Evolutionary conservation across 306 rosid genomes (phyloP).

Genomic region (Castanopsis chinensis): DNA sequence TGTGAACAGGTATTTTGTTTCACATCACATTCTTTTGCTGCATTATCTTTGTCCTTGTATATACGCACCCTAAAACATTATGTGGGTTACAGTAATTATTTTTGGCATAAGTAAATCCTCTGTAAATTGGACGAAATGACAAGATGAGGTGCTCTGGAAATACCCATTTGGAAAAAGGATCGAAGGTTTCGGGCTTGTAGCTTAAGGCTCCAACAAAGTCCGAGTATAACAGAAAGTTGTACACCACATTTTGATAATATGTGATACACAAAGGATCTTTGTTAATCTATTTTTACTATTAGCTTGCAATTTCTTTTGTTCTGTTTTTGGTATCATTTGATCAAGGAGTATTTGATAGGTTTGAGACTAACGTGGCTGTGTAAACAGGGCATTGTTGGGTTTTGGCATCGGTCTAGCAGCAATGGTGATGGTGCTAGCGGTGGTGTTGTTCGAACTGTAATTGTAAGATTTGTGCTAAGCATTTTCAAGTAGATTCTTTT

Average conservation of each 20-base stretch:
- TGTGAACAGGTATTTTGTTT: conserved; percentile 79
- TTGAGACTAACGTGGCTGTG: conserved; percentile 11
- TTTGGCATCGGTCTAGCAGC: conserved; percentile 99
- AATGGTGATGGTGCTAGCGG: no score
- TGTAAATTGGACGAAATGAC: no score
- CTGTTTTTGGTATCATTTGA: not conserved
- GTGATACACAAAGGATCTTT: not conserved
- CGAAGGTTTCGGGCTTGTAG: not conserved
- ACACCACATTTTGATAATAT: not conserved
- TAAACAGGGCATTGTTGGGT: conserved; percentile 85
- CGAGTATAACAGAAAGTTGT: not conserved
- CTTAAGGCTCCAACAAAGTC: not conserved
- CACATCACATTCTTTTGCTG: not conserved
- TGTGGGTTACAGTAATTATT: not conserved
- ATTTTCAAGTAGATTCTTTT: no score
- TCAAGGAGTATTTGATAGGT: not conserved
- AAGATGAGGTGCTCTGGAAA: no score
- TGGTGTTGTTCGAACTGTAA: no score
- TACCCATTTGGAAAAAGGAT: no score
- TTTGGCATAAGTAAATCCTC: not conserved
- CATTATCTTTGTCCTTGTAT: not conserved
- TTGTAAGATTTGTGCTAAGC: no score
- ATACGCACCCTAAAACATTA: not conserved
- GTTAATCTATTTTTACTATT: not conserved
- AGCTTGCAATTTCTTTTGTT: conserved; percentile 2